Percentiles rank a stretch among this genome's conserved stretches.
Evolutionary conservation across 1,284 basidiomycete species (phyloP).

Genomic region (Pyrrhoderma lamaoense): DNA sequence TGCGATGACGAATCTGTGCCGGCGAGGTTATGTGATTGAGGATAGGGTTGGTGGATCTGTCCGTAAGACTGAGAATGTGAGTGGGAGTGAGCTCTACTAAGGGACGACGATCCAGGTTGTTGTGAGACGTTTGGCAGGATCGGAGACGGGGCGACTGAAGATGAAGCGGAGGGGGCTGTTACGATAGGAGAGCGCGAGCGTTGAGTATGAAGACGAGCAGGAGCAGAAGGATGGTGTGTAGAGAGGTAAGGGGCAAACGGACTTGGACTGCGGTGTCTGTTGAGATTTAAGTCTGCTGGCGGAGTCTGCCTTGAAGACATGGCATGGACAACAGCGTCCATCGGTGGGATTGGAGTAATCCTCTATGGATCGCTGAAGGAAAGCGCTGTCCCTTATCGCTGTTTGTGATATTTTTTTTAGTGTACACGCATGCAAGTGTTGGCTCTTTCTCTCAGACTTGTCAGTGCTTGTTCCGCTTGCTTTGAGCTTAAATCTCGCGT

Average conservation of each 20-base stretch:
- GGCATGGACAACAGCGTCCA: not conserved
- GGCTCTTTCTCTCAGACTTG: no score
- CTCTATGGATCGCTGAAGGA: slow-evolving; percentile 6
- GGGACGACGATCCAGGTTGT: not conserved
- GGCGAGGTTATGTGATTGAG: no score
- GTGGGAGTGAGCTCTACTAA: no score
- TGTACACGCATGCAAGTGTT: no score
- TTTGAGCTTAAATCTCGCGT: no score
- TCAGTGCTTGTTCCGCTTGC: no score
- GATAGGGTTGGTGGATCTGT: no score
- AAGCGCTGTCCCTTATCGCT: not conserved
- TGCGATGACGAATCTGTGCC: no score
- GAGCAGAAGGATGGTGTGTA: slow-evolving; percentile 1
- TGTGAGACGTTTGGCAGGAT: not conserved
- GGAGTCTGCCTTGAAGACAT: no score
- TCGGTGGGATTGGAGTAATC: slow-evolving; percentile 6
- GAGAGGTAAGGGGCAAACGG: slow-evolving; percentile 11
- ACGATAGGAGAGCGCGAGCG: slow-evolving; percentile 7
- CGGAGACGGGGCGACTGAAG: not conserved
- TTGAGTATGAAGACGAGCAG: not conserved
- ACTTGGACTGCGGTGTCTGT: not conserved
- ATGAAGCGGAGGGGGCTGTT: not conserved
- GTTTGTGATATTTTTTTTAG: not conserved
- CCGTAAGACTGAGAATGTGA: no score
- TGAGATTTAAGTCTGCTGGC: no score